A percentile compares a stretch with the other conserved stretches of the same genome.
phyloP scores from a whole-genome alignment of 2,329 filamentous ascomycete genomes.

The Colletotrichum horii region DNA sequence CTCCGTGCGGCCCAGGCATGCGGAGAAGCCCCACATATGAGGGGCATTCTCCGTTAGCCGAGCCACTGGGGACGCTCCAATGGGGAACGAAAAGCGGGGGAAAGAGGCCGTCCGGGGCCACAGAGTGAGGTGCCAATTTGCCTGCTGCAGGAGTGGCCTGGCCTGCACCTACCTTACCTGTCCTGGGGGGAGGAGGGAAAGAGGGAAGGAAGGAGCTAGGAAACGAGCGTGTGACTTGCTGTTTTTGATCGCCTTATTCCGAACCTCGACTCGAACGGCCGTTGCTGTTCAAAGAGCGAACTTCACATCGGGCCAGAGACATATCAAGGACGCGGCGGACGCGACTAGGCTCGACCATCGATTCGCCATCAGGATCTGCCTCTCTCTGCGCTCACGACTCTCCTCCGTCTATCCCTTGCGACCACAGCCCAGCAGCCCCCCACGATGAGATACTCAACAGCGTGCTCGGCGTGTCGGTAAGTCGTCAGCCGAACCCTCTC shows the following conservation, averaged over 20 bases:
- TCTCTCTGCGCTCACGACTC: neutral
- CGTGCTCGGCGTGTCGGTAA: conserved; percentile 25
- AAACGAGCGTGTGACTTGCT: conserved; percentile 8
- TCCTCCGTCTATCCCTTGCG: neutral
- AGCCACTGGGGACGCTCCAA: neutral
- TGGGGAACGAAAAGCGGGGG: conserved; percentile 5
- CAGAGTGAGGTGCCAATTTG: neutral
- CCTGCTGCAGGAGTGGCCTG: neutral
- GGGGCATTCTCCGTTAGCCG: neutral
- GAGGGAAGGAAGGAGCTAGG: neutral
- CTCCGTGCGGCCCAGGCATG: neutral
- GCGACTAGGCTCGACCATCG: neutral
- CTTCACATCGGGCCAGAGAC: neutral
- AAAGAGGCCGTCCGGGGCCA: neutral
- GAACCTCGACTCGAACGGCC: neutral
- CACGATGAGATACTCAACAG: conserved; percentile 23
- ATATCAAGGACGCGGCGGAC: neutral
- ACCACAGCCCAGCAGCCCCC: neutral
- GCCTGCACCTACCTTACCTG: neutral
- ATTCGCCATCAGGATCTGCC: neutral
- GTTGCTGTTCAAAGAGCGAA: neutral
- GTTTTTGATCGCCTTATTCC: neutral
- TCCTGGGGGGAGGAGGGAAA: neutral
- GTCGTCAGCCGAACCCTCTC: neutral
- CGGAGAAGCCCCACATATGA: conserved; percentile 5